Base-by-base conservation (phyloP, 2,329 filamentous ascomycete genomes). In the Colletotrichum lindemuthianum region DNA sequence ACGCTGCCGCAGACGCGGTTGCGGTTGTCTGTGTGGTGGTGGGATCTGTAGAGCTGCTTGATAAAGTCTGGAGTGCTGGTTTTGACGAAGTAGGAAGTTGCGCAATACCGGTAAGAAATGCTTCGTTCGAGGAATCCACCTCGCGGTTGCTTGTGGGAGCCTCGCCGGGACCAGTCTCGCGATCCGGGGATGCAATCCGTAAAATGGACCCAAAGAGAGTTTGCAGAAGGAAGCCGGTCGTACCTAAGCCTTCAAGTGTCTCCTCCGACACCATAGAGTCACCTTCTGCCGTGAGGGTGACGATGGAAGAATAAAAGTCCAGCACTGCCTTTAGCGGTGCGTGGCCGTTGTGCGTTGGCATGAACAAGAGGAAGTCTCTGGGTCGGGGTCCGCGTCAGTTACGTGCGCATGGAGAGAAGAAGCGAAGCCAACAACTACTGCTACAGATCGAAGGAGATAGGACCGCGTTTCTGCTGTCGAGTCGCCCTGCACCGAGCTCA, bases 221-320 rank as follows among this genome's bases (percentile, higher is more conserved):
- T 78, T 87, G 84, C 77, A 90, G 81, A 86, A 93, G 86, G 81
- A 87, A 89, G 78, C 80, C 82, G 77, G 84, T 85, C 88, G 86
- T 97, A 97, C 95, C 95, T 94, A 97, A 84, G 81, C 94, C 92
- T 85, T 97, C 88, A 74, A 97, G 87, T 75, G 90, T 91, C 76
- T 97, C 93, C 81, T 97, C 94, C 82, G 90, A 92, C 72, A 98
- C 90, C 72, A 92, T 86, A 70, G 96, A 96, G 81, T 98, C 96
- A 77, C 96, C 96, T 84, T 99, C 96, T 66, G 93, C 85, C 73
- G 92, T 97, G 75, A 99, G 84, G 77, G 92, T 93, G 74, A 96
- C 89, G 70, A 95, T 92, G 52, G 93, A 91, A 63, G 92, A 90
- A 78, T 97, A 99, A 79, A 96, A 98, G 55, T 92, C 94, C 71